Percentiles rank a stretch among this genome's conserved stretches.
These are phyloP conservation scores for Fusarium protoensiforme DNA, from an alignment of 2,329 filamentous ascomycete genomes.

Conservation along the genomic window DNA sequence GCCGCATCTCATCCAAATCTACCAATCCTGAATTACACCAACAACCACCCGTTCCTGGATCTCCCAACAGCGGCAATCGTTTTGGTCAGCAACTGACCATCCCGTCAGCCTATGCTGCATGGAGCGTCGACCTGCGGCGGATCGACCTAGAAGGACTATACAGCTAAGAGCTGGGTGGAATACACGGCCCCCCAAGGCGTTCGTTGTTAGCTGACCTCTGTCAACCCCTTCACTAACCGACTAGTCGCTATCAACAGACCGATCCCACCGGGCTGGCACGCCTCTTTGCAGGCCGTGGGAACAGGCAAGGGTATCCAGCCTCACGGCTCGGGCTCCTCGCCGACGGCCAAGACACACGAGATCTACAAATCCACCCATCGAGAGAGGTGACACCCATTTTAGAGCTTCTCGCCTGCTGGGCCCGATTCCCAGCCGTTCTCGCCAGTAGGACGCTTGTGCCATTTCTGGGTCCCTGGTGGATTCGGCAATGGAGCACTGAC, in stretches of 20 bases:
- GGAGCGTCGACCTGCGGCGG: not conserved
- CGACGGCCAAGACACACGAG: conserved; percentile 10
- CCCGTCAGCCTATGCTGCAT: not conserved
- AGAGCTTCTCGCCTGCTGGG: conserved; percentile 1
- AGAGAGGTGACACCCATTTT: conserved; percentile 18
- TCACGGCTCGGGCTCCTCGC: not conserved
- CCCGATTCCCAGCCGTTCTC: conserved; percentile 12
- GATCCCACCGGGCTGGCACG: not conserved
- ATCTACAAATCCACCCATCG: conserved; percentile 29
- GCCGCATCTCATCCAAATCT: conserved; percentile 1
- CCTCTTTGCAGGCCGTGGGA: not conserved
- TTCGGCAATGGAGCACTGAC: conserved; percentile 34
- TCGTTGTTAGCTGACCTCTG: not conserved
- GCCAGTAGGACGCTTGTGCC: conserved; percentile 19
- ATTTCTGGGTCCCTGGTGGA: conserved; percentile 28
- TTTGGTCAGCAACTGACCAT: conserved; percentile 21
- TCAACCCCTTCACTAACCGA: not conserved
- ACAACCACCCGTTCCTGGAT: conserved; percentile 1
- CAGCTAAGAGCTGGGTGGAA: not conserved
- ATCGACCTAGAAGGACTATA: not conserved
- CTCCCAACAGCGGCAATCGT: conserved; percentile 15
- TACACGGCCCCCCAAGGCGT: not conserved
- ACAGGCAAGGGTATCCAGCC: not conserved
- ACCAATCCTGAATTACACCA: conserved; percentile 5
- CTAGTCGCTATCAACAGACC: not conserved